Evolutionary conservation across 257 asterid species (phyloP), one percentile per base, ranked within the genome.

Genomic region (Lavandula angustifolia): DNA sequence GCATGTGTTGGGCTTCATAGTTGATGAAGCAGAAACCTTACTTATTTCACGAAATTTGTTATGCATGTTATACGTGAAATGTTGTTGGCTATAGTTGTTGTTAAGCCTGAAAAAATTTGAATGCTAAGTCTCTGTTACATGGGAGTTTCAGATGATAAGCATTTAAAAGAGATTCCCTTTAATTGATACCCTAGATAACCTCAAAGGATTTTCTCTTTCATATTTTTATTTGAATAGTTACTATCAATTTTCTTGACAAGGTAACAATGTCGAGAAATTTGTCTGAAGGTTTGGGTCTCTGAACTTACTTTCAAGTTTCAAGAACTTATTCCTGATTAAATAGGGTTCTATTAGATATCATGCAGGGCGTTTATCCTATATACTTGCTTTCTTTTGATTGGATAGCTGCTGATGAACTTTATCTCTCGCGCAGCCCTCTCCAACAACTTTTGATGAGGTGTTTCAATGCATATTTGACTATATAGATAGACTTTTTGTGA

Each of bases 401-500:
- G 4, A 46, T 40, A 73, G 60, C 22, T 74, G 60, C 64, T 47
- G 40, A 18, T 54, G 60, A 35, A 56, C 50, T 65, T 61, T 14
- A 64, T 79, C 63, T 63, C 42, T 64, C 63, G 5, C 82, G 95
- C 92, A 91, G 98, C 96, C 98, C 68, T 86, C 98, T 53, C 98
- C 98, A 48, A 85, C 87, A 44, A 81, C 94, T 22, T 91, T 91
- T 14, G 95, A 91, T 65, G 98, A 91, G 80, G 96, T 91, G 67
- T 91, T 91, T 44, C 91, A 87, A 27, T 88, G 98, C 82, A 84
- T 91, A 69, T 91, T 88, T 74, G 98, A 91, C 77, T 91, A 91
- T 81, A 88, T 91, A 54, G 98, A 91, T 77, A 81, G 96, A 73
- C 92, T 91, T 60, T 88, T 91, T 74, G 87, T 77, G 69, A 91